Conservation (phyloP, 2,329 filamentous ascomycete genomes). For the Triangularia setosa region DNA sequence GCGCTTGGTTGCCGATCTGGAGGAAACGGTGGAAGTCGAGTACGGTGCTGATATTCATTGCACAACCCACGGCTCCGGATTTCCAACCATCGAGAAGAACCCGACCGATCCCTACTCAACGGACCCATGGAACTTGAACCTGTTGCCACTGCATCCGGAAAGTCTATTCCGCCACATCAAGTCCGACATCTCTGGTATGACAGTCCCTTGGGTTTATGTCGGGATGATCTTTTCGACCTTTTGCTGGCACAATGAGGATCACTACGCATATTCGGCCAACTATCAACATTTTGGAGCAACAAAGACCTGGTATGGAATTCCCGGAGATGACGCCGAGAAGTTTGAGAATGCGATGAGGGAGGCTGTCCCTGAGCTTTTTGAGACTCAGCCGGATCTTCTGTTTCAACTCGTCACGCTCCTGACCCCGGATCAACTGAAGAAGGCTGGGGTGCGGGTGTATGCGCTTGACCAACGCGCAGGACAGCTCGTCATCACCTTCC, state of each 20-base stretch:
- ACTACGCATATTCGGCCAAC: conserved; percentile 96
- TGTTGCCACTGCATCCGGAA: conserved; percentile 83
- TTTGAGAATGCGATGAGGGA: conserved; percentile 95
- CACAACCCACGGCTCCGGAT: conserved; percentile 94
- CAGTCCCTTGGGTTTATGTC: conserved; percentile 97
- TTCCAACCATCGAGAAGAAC: conserved; percentile 88
- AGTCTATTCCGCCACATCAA: conserved; percentile 97
- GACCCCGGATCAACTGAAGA: conserved; percentile 86
- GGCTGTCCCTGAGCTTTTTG: conserved; percentile 92
- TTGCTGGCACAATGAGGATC: conserved; percentile 99
- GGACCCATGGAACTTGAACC: conserved; percentile 94
- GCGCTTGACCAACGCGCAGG: conserved; percentile 94
- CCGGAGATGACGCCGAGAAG: conserved; percentile 85
- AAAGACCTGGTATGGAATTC: conserved; percentile 99
- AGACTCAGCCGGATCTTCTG: conserved; percentile 90
- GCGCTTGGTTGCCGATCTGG: conserved; percentile 87
- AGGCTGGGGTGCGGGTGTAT: conserved; percentile 88
- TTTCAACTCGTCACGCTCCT: conserved; percentile 97
- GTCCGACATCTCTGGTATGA: conserved; percentile 98
- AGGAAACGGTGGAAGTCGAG: conserved; percentile 95
- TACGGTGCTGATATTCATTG: conserved; percentile 98
- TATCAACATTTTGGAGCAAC: conserved; percentile 98
- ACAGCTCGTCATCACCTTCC: conserved; percentile 94
- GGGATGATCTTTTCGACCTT: conserved; percentile 99
- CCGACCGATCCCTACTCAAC: conserved; percentile 82